These are phyloP conservation scores for Aegilops longissima DNA, from an alignment of 176 grass and related monocot genomes.

Conservation along the genomic window DNA sequence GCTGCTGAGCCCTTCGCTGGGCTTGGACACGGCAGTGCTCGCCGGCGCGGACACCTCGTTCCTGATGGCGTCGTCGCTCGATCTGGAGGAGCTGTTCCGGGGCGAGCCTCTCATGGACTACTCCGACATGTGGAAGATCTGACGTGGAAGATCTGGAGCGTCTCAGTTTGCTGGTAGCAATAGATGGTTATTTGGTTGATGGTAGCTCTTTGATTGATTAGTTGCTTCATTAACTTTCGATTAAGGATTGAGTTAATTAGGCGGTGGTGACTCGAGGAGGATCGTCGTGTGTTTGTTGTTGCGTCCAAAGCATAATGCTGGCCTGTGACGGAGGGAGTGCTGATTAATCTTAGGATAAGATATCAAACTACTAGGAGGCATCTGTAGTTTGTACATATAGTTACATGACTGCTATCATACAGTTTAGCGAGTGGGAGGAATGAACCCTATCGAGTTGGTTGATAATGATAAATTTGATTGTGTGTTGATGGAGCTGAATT, in stretches of 20 bases:
- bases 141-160: neutral
- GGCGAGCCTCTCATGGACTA: constrained; percentile 33
- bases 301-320: neutral
- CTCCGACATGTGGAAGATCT: constrained; percentile 43
- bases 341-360: constrained; percentile 6
- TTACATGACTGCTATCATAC: neutral
- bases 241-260: neutral
- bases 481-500: neutral
- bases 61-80: neutral
- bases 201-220: neutral
- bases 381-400: constrained; percentile 8
- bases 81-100: constrained; percentile 30
- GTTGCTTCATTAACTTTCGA: constrained; percentile 20
- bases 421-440: too few species aligned
- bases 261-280: neutral
- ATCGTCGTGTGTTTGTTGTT: neutral
- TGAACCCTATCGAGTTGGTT: too few species aligned
- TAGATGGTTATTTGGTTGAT: neutral
- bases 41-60: neutral
- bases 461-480: neutral
- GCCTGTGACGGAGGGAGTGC: neutral
- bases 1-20: neutral
- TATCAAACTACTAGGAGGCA: neutral
- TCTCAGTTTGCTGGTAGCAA: neutral
- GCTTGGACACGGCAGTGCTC: neutral